A percentile compares a stretch with the other conserved stretches of the same genome.
Conservation (phyloP, 208 protist genomes). For the Trypanosoma avium region DNA sequence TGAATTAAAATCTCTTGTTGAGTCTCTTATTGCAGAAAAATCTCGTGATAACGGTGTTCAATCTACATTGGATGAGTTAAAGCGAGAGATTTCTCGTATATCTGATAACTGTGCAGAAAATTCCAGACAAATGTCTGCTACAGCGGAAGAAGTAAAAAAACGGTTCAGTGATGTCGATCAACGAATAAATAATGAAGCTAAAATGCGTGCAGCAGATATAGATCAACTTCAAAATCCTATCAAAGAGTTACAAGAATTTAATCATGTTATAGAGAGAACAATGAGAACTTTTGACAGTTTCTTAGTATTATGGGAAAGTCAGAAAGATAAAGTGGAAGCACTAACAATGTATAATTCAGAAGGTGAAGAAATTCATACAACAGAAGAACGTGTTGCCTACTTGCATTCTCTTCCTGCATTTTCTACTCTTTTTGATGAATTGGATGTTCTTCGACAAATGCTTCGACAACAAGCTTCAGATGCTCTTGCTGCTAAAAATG, state of each 20-base stretch:
- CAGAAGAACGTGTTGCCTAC: slow-evolving; percentile 60
- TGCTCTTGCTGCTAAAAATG: slow-evolving; percentile 42
- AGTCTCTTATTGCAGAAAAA: slow-evolving; percentile 33
- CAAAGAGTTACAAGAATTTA: slow-evolving; percentile 6
- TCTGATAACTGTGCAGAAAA: slow-evolving; percentile 18
- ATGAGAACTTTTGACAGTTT: slow-evolving; percentile 36
- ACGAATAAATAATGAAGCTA: slow-evolving; percentile 9
- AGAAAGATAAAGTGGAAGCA: slow-evolving; percentile 32
- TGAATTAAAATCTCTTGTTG: slow-evolving; percentile 40
- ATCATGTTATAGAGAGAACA: slow-evolving; percentile 17
- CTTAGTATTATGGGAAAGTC: slow-evolving; percentile 55
- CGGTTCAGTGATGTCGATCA: slow-evolving; percentile 4
- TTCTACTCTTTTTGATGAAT: slow-evolving; percentile 52
- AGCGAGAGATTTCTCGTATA: slow-evolving; percentile 12
- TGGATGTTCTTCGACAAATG: slow-evolving; percentile 64
- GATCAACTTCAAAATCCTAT: slow-evolving; percentile 20
- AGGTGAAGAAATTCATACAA: slow-evolving; percentile 32
- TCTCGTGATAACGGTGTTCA: slow-evolving; percentile 18
- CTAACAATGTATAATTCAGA: slow-evolving; percentile 39
- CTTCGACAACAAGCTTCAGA: slow-evolving; percentile 61
- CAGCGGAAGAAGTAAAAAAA: background rate
- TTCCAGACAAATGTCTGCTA: background rate
- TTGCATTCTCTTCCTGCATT: slow-evolving; percentile 70
- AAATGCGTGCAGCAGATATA: background rate
- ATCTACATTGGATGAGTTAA: slow-evolving; percentile 20